Base-by-base conservation (phyloP, 2,329 filamentous ascomycete species). In the Tympanopsis confertula region DNA sequence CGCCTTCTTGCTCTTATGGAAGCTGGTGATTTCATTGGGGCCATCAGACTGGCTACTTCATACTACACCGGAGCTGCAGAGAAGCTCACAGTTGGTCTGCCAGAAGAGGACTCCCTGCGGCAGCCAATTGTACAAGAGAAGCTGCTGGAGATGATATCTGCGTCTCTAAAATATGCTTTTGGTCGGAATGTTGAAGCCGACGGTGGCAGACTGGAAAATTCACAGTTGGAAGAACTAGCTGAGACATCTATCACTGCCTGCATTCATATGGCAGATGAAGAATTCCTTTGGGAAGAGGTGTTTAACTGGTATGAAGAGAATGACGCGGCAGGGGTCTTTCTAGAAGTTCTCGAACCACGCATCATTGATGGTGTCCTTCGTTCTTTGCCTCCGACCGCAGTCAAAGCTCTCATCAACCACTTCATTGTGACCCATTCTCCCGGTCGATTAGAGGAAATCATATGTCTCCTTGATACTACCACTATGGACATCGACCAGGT, bases 401-500 rank as follows among this genome's bases (percentile, higher is more conserved):
- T 96, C 45, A 95, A 96, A 56, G 76, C 84, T 37, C 68, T 96
- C 53, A 84, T 96, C 22, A 72, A 72, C 7, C 77, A 94, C 54
- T 96, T 84, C 54, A 82, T 87, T 14, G 69, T 68, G 28, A 81
- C 78, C 42, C 85, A 84, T 35, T 76, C 82, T 49, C 81, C 88
- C 47, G 74, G 73, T 42, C 78, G 82, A 10, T 67, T 98, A 5
- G 93, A 98, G 59, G 89, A 96, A 58, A 82, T 96, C 56, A 83
- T 98, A 20, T 96, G 89, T 55, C 81, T 89, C 45, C 81, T 98
- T 61, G 82, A 94, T 49, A 94, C 89, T 1, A 68, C 75, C 13
- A 94, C 87, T 0, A 78, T 98, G 53, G 93, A 98, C 54, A 78
- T 98, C 47, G 89, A 98, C 54, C 86, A 96, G 57, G 78, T 94